phyloP scores from a whole-genome alignment of 306 rosid genomes.

The Quercus robur region DNA sequence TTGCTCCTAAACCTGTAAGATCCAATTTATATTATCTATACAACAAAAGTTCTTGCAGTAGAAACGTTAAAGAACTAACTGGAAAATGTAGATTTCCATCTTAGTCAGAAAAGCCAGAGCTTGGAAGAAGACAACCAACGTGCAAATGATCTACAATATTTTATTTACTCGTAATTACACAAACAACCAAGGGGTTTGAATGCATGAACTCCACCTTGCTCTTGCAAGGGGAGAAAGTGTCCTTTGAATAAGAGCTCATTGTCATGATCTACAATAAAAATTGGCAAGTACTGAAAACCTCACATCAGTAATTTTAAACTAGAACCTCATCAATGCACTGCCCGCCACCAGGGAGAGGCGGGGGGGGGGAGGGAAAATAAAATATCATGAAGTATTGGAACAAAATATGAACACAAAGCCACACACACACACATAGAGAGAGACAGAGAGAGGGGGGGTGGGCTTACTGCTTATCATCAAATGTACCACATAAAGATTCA shows the following conservation, averaged over 20 bases:
- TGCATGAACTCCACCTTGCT: too few species aligned
- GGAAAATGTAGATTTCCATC: background rate
- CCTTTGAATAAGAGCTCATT: too few species aligned
- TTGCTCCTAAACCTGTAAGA: conserved; percentile 75
- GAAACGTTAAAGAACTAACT: background rate
- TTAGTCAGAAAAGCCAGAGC: background rate
- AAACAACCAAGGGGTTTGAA: too few species aligned
- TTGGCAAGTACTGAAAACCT: background rate
- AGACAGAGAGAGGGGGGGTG: background rate
- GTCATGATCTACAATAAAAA: too few species aligned
- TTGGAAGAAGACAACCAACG: background rate
- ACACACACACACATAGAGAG: background rate
- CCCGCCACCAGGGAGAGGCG: too few species aligned
- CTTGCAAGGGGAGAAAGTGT: too few species aligned
- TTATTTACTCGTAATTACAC: too few species aligned
- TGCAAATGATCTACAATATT: background rate
- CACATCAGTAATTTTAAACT: background rate
- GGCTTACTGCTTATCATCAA: conserved; percentile 64
- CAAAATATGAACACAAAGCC: background rate
- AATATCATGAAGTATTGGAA: background rate
- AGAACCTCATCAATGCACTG: background rate
- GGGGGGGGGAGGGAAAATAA: background rate
- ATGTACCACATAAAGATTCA: conserved; percentile 69
- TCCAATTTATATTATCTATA: conserved; percentile 5
- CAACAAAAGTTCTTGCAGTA: background rate